phyloP scores from a whole-genome alignment of 148 eudicot genomes.

The Amaranthus palmeri region DNA sequence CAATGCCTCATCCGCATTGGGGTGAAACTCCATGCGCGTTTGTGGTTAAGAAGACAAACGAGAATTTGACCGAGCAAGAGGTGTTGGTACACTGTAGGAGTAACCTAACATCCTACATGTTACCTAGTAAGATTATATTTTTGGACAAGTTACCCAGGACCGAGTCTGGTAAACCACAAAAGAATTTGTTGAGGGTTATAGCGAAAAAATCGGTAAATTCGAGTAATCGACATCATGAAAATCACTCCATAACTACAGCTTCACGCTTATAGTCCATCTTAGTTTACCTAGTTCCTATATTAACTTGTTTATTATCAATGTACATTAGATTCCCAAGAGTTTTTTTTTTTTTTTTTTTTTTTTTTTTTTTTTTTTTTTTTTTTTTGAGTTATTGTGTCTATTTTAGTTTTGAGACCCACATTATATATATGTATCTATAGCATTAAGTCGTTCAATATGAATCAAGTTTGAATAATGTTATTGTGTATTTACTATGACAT shows the following conservation, averaged over 20 bases:
- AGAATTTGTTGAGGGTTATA: conserved; percentile 42
- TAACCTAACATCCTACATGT: conserved; percentile 58
- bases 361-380: background rate
- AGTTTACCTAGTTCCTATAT: background rate
- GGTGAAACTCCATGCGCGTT: conserved; percentile 92
- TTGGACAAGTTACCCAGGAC: conserved; percentile 58
- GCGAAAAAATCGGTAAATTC: conserved; percentile 27
- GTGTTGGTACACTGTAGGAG: conserved; percentile 50
- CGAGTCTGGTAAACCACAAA: conserved; percentile 49
- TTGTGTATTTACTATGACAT: no score
- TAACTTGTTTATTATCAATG: background rate
- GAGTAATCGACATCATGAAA: background rate
- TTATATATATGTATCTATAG: no score
- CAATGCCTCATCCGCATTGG: conserved; percentile 80
- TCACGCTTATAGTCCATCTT: conserved; percentile 36
- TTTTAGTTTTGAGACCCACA: no score
- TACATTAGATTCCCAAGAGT: background rate
- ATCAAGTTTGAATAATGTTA: no score
- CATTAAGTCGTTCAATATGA: no score
- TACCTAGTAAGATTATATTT: conserved; percentile 62
- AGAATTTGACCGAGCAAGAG: conserved; percentile 39
- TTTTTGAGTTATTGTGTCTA: background rate
- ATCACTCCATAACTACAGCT: conserved; percentile 6
- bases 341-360: background rate
- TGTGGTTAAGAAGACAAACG: conserved; percentile 31